A percentile compares a stretch with the other conserved stretches of the same genome.
Conservation (phyloP, 2,329 filamentous ascomycete genomes). For the Colletotrichum viniferum region DNA sequence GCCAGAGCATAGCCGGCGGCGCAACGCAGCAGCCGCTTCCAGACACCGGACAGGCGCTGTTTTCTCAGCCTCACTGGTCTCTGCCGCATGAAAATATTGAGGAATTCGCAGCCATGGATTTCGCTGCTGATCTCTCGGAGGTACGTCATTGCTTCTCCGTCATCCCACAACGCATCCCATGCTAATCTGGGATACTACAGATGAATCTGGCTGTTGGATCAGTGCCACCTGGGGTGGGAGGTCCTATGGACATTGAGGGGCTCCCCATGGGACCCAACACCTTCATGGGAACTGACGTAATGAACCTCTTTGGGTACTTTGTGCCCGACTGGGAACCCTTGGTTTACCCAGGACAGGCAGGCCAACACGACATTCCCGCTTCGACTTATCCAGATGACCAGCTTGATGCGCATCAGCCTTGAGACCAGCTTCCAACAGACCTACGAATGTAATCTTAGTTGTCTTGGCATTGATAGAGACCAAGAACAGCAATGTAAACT, state of each 20-base stretch:
- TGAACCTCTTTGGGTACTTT: constrained; percentile 28
- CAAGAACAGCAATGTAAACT: not conserved
- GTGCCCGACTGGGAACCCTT: constrained; percentile 26
- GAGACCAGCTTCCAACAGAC: not conserved
- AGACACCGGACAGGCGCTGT: not conserved
- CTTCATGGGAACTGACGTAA: constrained; percentile 27
- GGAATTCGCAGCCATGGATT: not conserved
- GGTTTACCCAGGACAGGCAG: not conserved
- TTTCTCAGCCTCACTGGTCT: not conserved
- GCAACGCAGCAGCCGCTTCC: not conserved
- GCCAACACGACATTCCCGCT: not conserved
- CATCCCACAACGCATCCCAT: too few relatives aligned
- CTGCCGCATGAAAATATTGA: not conserved
- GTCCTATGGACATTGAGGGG: constrained; percentile 19
- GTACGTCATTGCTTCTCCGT: not conserved
- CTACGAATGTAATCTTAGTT: not conserved
- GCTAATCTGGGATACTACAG: not conserved
- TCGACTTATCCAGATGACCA: not conserved
- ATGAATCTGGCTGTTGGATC: not conserved
- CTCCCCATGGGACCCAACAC: not conserved
- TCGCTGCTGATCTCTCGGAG: not conserved
- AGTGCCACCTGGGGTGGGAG: not conserved
- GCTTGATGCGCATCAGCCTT: not conserved
- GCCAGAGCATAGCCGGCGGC: not conserved
- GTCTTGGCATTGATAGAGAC: not conserved